Evolutionary conservation across 805 yeast genomes (phyloP), one percentile per base, ranked within the genome.

Genomic region (Pichia kluyveri): DNA sequence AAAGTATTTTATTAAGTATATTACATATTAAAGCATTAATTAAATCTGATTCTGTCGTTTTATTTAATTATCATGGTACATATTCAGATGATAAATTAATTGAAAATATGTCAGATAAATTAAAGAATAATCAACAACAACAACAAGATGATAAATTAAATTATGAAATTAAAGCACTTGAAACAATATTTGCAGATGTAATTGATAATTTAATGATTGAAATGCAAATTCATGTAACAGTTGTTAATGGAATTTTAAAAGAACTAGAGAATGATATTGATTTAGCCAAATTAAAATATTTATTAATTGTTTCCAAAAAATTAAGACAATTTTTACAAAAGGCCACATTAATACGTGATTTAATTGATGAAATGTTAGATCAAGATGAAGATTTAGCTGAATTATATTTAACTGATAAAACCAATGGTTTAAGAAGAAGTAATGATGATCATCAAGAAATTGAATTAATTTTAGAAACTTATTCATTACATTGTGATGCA

Each of bases 141-240:
- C 8, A 19, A 19, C 60, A 63, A 4, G 65, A 65, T 58, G 63
- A 62, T 15, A 50, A 50, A 14, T 68, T 88, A 18, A 91, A 96
- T 0, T 93, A 89, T 63, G 99, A 93, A 60, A 82, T 90, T 59
- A 70, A 95, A 43, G 99, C 97, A 0, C 61, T 93, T 38, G 99
- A 93, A 59, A 81, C 95, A 0, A 84, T 93, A 9, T 75, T 93
- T 53, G 80, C 87, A 31, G 82, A 86, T 45, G 95, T 87, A 2
- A 75, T 88, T 38, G 74, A 85, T 1, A 85, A 88, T 51, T 68
- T 93, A 43, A 82, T 83, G 42, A 82, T 90, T 1, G 99, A 93
- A 60, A 80, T 90, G 85, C 83, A 83, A 56, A 88, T 86, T 7
- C 93, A 87, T 55, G 76, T 80, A 8, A 83, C 85, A 0, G 83